phyloP scores from a whole-genome alignment of 78 protist genomes.

The Acrasis kona region DNA sequence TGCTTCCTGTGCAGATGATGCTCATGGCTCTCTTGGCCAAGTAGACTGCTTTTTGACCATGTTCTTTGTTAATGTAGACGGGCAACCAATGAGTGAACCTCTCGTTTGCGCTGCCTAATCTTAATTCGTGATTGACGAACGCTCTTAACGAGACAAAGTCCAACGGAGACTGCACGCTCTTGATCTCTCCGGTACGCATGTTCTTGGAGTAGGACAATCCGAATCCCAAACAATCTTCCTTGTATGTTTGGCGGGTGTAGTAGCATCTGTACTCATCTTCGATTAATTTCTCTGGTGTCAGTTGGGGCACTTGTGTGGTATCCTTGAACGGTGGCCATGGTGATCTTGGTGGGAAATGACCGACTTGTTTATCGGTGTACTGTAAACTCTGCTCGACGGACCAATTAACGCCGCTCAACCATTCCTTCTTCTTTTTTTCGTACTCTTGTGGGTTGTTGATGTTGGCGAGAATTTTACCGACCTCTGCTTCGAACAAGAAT shows the following conservation, averaged over 20 bases:
- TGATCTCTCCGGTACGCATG: constrained; percentile 7
- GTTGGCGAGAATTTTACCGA: not conserved
- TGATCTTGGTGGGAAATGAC: not conserved
- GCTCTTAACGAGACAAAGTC: constrained; percentile 8
- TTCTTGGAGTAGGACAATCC: constrained; percentile 7
- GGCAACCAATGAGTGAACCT: constrained; percentile 30
- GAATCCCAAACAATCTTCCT: constrained; percentile 19
- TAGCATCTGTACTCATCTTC: constrained; percentile 2
- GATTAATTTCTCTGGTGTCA: not conserved
- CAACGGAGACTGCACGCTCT: not conserved
- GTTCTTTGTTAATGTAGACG: constrained; percentile 7
- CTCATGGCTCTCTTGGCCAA: constrained; percentile 10
- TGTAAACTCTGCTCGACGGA: not conserved
- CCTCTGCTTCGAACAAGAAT: not conserved
- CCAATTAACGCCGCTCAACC: constrained; percentile 1
- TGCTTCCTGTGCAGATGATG: constrained; percentile 9
- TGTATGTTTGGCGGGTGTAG: constrained; percentile 12
- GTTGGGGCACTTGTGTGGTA: not conserved
- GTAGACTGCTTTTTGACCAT: constrained; percentile 10
- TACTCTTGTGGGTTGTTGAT: constrained; percentile 1
- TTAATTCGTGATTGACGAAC: constrained; percentile 1
- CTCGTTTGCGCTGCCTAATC: not conserved
- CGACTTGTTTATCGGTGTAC: not conserved
- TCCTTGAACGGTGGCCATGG: constrained; percentile 20
- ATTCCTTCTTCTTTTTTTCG: constrained; percentile 7